Conservation (phyloP, 2,329 filamentous ascomycete genomes). For the Lecanicillium sp. region DNA sequence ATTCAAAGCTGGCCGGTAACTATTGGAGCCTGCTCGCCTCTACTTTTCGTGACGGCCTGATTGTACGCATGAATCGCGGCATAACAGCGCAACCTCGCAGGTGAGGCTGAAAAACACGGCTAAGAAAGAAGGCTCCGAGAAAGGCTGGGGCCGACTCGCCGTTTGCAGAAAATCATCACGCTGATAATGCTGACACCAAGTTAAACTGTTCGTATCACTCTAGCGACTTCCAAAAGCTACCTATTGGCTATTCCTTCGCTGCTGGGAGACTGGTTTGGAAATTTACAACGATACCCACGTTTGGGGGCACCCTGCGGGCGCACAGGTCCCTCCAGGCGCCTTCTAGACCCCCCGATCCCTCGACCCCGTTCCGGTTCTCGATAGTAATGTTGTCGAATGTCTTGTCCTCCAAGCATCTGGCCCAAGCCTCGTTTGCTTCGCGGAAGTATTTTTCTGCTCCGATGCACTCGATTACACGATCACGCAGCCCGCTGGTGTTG, state of each 20-base stretch:
- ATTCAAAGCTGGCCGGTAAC: neutral
- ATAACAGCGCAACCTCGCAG: neutral
- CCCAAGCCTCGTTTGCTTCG: neutral
- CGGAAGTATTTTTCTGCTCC: neutral
- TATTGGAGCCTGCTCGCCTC: neutral
- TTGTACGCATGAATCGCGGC: neutral
- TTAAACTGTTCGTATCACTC: too few species aligned
- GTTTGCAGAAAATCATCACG: too few species aligned
- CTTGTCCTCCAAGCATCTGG: neutral
- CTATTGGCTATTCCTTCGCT: too few species aligned
- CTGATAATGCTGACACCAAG: too few species aligned
- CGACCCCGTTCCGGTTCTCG: neutral
- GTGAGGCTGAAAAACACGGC: neutral
- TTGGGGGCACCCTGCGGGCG: neutral
- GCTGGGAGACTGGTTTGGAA: too few species aligned
- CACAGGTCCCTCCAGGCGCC: conserved; percentile 9
- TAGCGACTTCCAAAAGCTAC: too few species aligned
- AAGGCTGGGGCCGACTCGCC: too few species aligned
- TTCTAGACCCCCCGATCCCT: neutral
- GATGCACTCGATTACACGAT: neutral
- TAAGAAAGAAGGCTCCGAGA: too few species aligned
- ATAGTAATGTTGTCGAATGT: neutral
- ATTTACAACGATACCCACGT: neutral
- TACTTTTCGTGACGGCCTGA: neutral
- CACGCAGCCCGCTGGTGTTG: conserved; percentile 7